Conservation (phyloP, 106 monocot species). For the Acorus calamus region DNA sequence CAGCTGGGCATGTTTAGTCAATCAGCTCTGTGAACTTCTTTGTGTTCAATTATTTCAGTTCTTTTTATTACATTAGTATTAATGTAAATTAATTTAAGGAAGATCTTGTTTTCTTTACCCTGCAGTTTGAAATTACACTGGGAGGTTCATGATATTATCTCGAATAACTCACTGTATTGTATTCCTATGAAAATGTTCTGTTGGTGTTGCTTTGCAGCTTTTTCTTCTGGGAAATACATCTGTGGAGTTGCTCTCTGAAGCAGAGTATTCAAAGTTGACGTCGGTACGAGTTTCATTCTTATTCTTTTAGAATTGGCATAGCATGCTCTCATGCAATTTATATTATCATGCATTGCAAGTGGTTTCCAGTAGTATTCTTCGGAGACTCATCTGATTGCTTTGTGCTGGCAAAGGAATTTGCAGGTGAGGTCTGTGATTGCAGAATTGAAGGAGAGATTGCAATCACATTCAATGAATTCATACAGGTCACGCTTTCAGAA, state of each 20-base stretch:
- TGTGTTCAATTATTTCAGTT: too few relatives aligned
- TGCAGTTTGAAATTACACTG: too few relatives aligned
- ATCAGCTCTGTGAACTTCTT: too few relatives aligned
- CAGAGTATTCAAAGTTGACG: slow-evolving; percentile 90
- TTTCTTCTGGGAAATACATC: slow-evolving; percentile 81
- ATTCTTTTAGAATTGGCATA: background rate
- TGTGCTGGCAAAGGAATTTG: slow-evolving; percentile 87
- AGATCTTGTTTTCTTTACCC: too few relatives aligned
- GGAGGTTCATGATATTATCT: too few relatives aligned
- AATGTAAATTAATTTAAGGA: too few relatives aligned
- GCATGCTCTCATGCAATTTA: too few relatives aligned
- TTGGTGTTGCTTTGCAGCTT: slow-evolving; percentile 42
- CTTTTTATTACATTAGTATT: too few relatives aligned
- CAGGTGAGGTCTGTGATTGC: slow-evolving; percentile 93
- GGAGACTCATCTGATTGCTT: slow-evolving; percentile 41
- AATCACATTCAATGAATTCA: slow-evolving; percentile 95
- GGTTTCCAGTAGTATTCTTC: slow-evolving; percentile 1
- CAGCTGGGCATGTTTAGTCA: too few relatives aligned
- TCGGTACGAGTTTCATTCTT: slow-evolving; percentile 49
- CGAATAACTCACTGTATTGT: too few relatives aligned
- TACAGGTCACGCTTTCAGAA: slow-evolving; percentile 95
- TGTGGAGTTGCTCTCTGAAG: slow-evolving; percentile 71
- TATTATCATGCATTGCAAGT: background rate
- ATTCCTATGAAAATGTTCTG: background rate
- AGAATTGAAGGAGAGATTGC: slow-evolving; percentile 81